Percentiles rank a stretch among this genome's conserved stretches.
Evolutionary conservation across 345 rosid species (phyloP).

Genomic region (Boechera retrofracta): DNA sequence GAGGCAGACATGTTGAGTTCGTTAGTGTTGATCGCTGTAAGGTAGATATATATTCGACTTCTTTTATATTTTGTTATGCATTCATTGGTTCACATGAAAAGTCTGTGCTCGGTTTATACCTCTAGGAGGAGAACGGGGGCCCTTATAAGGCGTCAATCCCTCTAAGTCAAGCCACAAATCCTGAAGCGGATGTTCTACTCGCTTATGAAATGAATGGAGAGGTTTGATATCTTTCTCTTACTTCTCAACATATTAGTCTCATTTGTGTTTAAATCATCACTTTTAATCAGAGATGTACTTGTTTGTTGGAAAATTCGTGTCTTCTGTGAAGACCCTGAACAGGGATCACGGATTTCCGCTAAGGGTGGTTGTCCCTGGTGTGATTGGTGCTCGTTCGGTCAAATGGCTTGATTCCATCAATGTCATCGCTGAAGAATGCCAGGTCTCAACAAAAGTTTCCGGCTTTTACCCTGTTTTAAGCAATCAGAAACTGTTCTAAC

Average conservation of each 20-base stretch:
- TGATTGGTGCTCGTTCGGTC: slow-evolving; percentile 97
- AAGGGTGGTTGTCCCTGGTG: slow-evolving; percentile 93
- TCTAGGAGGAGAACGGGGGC: slow-evolving; percentile 98
- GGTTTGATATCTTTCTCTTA: slow-evolving; percentile 47
- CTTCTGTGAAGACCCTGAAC: slow-evolving; percentile 66
- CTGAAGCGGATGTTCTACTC: slow-evolving; percentile 93
- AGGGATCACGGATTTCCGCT: slow-evolving; percentile 95
- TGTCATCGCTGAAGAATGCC: slow-evolving; percentile 81
- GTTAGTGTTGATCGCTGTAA: slow-evolving; percentile 95
- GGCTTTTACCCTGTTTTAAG: slow-evolving; percentile 11
- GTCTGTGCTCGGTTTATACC: not conserved
- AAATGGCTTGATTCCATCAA: slow-evolving; percentile 94
- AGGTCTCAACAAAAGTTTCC: slow-evolving; percentile 52
- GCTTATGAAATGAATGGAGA: slow-evolving; percentile 99
- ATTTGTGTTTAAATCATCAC: not conserved
- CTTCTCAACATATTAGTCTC: not conserved
- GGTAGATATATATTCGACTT: slow-evolving; percentile 49
- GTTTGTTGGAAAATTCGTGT: slow-evolving; percentile 12
- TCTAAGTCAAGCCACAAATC: slow-evolving; percentile 79
- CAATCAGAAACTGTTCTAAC: slow-evolving; percentile 31
- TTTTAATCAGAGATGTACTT: slow-evolving; percentile 11
- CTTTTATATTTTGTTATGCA: slow-evolving; percentile 8
- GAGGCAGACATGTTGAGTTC: slow-evolving; percentile 93
- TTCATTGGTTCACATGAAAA: slow-evolving; percentile 9
- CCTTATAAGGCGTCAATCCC: slow-evolving; percentile 97